Conservation (phyloP, 176 grass and related monocot species). For the Cenchrus purpureus region DNA sequence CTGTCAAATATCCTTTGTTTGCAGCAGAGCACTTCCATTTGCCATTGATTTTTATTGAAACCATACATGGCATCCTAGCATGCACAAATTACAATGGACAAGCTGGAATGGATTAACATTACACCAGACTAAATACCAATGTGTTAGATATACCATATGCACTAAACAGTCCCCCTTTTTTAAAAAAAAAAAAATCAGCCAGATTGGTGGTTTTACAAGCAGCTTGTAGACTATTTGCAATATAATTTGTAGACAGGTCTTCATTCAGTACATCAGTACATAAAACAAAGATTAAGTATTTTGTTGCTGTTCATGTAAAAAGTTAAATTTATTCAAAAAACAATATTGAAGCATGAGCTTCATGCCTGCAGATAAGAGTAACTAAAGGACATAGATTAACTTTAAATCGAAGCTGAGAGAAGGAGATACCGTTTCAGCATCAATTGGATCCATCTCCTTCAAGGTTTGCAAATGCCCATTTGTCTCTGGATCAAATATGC, state of each 20-base stretch:
- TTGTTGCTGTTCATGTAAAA: neutral
- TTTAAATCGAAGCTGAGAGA: slow-evolving; percentile 25
- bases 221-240: neutral
- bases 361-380: slow-evolving; percentile 18
- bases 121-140: neutral
- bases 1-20: neutral
- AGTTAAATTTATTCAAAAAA: neutral
- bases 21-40: neutral
- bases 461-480: slow-evolving; percentile 74
- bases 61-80: neutral
- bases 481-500: slow-evolving; percentile 81
- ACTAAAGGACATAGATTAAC: neutral
- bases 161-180: neutral
- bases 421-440: slow-evolving; percentile 82
- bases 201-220: neutral
- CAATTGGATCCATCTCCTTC: slow-evolving; percentile 87
- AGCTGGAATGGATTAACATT: neutral
- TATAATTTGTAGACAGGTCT: neutral
- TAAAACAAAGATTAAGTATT: slow-evolving; percentile 18
- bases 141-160: neutral
- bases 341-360: neutral
- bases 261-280: neutral
- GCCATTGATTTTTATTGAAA: neutral
- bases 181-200: neutral
- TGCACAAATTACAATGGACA: neutral